Percentiles rank a stretch among this genome's conserved stretches.
phyloP scores from a whole-genome alignment of 257 asterid genomes.

The Fraxinus americana region DNA sequence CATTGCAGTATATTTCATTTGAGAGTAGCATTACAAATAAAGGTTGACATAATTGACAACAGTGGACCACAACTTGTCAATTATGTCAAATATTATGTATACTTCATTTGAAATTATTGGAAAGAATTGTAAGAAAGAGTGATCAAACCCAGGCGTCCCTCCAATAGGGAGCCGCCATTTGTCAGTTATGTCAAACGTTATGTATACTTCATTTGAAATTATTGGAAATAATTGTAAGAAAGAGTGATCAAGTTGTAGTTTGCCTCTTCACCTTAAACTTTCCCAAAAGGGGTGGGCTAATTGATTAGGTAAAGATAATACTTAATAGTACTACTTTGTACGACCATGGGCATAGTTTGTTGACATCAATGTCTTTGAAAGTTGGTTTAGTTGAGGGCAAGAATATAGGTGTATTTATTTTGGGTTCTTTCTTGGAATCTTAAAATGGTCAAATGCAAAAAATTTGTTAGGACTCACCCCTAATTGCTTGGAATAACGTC shows the following conservation, averaged over 20 bases:
- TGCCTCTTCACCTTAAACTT: constrained; percentile 27
- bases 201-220: neutral
- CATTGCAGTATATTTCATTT: too few relatives aligned
- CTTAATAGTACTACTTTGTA: neutral
- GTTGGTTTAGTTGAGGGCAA: neutral
- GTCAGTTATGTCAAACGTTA: too few relatives aligned
- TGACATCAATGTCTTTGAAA: neutral
- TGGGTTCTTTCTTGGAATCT: neutral
- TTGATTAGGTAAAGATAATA: neutral
- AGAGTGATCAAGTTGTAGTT: constrained; percentile 29
- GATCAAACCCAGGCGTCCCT: constrained; percentile 3
- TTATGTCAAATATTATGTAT: too few relatives aligned
- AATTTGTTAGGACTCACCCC: neutral
- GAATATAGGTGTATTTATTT: neutral
- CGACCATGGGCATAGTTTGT: neutral
- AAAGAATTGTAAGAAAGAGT: constrained; percentile 9
- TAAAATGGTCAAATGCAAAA: neutral
- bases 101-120: too few relatives aligned
- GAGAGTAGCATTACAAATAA: neutral
- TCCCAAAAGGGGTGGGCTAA: constrained; percentile 12
- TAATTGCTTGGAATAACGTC: neutral
- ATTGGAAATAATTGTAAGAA: neutral
- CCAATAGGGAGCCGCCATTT: too few relatives aligned
- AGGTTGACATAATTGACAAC: too few relatives aligned
- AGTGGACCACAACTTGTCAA: too few relatives aligned